Percentiles rank a stretch among this genome's conserved stretches.
Evolutionary conservation across 768 basidiomycete species (phyloP).

Genomic region (Pulveroboletus sp.): DNA sequence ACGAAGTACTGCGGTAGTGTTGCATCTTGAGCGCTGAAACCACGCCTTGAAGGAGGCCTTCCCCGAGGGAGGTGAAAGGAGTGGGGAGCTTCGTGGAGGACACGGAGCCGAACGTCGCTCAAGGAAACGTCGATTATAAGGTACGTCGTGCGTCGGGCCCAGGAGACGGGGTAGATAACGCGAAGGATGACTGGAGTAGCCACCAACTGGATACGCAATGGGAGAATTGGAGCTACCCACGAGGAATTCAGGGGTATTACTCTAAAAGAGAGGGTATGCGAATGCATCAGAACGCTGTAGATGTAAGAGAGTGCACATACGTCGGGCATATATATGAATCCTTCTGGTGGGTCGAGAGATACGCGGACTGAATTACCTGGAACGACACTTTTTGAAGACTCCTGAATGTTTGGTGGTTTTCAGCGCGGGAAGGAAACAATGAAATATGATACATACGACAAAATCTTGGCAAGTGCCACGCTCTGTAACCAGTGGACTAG

Average conservation of each 20-base stretch:
- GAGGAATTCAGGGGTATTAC: slow-evolving; percentile 30
- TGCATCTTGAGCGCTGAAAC: slow-evolving; percentile 29
- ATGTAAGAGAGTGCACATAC: slow-evolving; percentile 13
- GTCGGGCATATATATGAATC: slow-evolving; percentile 29
- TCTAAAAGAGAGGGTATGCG: slow-evolving; percentile 2
- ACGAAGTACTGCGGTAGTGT: slow-evolving; percentile 13
- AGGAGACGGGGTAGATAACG: slow-evolving; percentile 1
- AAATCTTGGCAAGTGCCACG: neutral
- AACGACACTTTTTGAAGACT: neutral
- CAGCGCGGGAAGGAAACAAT: neutral
- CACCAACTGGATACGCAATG: slow-evolving; percentile 28
- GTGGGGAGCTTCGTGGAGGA: slow-evolving; percentile 8
- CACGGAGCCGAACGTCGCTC: slow-evolving; percentile 20
- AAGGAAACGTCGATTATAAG: slow-evolving; percentile 6
- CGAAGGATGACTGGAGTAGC: slow-evolving; percentile 28
- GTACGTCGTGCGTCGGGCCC: slow-evolving; percentile 5
- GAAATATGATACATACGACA: slow-evolving; percentile 12
- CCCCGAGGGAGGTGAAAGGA: slow-evolving; percentile 12
- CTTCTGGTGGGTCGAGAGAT: slow-evolving; percentile 5
- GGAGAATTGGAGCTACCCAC: slow-evolving; percentile 31
- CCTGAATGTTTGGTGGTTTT: slow-evolving; percentile 12
- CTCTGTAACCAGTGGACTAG: neutral
- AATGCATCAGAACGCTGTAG: neutral
- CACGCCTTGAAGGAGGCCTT: slow-evolving; percentile 24
- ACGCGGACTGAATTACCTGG: neutral